phyloP scores from a whole-genome alignment of 495 filamentous ascomycete genomes.

The Antarctomyces pellizariae region DNA sequence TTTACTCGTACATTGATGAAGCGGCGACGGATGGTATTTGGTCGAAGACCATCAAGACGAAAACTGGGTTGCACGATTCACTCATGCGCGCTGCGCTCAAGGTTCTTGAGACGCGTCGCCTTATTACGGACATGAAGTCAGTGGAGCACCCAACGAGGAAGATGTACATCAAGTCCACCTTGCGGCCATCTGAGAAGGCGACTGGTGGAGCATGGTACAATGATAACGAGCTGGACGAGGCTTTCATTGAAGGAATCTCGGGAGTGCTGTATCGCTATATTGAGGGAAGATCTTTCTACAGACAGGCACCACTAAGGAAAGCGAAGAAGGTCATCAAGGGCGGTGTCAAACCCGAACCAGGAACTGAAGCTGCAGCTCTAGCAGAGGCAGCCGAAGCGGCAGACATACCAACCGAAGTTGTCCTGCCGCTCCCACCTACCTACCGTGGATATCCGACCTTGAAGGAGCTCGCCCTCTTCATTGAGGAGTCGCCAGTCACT shows the following conservation, averaged over 20 bases:
- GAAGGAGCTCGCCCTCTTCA: conserved; percentile 40
- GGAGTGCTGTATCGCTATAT: conserved; percentile 50
- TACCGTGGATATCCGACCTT: conserved; percentile 58
- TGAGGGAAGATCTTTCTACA: conserved; percentile 40
- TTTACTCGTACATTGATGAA: conserved; percentile 71
- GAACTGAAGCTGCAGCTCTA: conserved; percentile 14
- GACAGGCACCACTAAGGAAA: conserved; percentile 4
- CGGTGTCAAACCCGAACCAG: conserved; percentile 10
- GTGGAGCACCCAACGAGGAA: conserved; percentile 44
- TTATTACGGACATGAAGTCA: conserved; percentile 33
- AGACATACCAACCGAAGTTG: conserved; percentile 6
- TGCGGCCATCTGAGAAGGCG: conserved; percentile 63
- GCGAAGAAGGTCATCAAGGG: conserved; percentile 24
- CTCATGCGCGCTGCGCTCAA: conserved; percentile 55
- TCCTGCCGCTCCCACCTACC: conserved; percentile 40
- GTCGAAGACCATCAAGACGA: conserved; percentile 53
- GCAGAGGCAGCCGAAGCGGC: conserved; percentile 7
- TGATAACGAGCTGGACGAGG: conserved; percentile 63
- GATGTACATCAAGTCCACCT: conserved; percentile 59
- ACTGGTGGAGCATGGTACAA: conserved; percentile 89
- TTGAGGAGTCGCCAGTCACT: conserved; percentile 40
- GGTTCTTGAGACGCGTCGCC: conserved; percentile 38
- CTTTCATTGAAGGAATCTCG: conserved; percentile 53
- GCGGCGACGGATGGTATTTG: conserved; percentile 65
- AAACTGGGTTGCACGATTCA: conserved; percentile 56